Evolutionary conservation across 225 moss, liverwort and hornwort species (phyloP).

Genomic region (Pleurozium schreberi): DNA sequence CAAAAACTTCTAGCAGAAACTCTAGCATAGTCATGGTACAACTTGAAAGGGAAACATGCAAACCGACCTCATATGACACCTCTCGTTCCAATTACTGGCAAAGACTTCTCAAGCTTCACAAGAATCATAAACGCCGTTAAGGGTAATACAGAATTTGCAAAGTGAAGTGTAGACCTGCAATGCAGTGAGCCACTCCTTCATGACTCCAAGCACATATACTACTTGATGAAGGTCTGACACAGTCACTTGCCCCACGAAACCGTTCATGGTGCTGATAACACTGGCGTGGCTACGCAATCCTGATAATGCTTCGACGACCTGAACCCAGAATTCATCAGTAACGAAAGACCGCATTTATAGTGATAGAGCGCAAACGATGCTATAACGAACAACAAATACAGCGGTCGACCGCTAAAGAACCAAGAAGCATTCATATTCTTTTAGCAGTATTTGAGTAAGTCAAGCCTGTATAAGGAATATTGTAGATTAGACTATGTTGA

Average conservation of each 20-base stretch:
- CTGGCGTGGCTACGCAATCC: conserved; percentile 46
- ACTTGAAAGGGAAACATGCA: background rate
- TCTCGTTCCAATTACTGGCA: background rate
- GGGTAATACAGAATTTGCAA: background rate
- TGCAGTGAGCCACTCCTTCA: conserved; percentile 71
- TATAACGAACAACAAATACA: background rate
- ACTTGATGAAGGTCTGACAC: conserved; percentile 71
- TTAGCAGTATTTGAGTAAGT: background rate
- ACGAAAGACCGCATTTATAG: background rate
- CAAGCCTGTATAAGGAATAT: background rate
- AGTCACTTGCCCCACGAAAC: conserved; percentile 52
- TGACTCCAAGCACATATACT: conserved; percentile 56
- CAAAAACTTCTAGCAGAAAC: background rate
- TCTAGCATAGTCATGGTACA: background rate
- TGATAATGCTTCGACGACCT: conserved; percentile 54
- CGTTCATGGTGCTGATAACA: conserved; percentile 57
- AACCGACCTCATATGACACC: background rate
- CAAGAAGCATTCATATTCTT: background rate
- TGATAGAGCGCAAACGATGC: background rate
- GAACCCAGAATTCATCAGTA: background rate
- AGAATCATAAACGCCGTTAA: background rate
- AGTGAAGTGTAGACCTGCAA: conserved; percentile 24
- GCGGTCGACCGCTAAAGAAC: background rate
- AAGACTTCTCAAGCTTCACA: background rate
- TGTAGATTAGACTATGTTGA: background rate